These are phyloP conservation scores for Rhizopus sp. DNA, from an alignment of 371 early-diverging fungal species.

Conservation along the genomic window DNA sequence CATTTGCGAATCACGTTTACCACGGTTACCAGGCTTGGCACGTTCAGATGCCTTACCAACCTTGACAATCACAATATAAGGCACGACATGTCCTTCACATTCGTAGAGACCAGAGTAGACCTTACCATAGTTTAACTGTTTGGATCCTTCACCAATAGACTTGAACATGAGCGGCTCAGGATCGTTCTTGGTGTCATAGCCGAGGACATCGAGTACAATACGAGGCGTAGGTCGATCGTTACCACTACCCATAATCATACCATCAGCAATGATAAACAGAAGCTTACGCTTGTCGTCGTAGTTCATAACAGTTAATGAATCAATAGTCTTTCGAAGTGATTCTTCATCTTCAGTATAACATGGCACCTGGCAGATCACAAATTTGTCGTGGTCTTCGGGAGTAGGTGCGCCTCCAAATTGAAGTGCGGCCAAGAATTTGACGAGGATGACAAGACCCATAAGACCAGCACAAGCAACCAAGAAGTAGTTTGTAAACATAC, in stretches of 20 bases:
- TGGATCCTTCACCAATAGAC: slow-evolving; percentile 89
- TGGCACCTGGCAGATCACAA: slow-evolving; percentile 89
- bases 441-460: slow-evolving; percentile 79
- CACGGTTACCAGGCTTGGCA: slow-evolving; percentile 95
- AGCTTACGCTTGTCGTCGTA: slow-evolving; percentile 97
- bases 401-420: slow-evolving; percentile 74
- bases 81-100: slow-evolving; percentile 85
- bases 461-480: slow-evolving; percentile 78
- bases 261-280: slow-evolving; percentile 90
- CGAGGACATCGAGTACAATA: slow-evolving; percentile 94
- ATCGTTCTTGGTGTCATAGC: slow-evolving; percentile 84
- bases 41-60: slow-evolving; percentile 83
- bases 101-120: slow-evolving; percentile 98
- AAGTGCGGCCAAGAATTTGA: slow-evolving; percentile 93
- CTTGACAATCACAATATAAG: slow-evolving; percentile 96
- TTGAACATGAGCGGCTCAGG: slow-evolving; percentile 93
- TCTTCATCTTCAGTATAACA: slow-evolving; percentile 98
- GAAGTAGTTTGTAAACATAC: slow-evolving; percentile 89
- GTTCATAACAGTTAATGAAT: slow-evolving; percentile 88
- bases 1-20: slow-evolving; percentile 99
- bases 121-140: slow-evolving; percentile 95
- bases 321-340: slow-evolving; percentile 91
- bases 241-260: slow-evolving; percentile 95
- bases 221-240: slow-evolving; percentile 98
- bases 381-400: slow-evolving; percentile 87